Evolutionary conservation across 208 protist genomes (phyloP), one percentile per base, ranked within the genome.

Genomic region (Lotmaria passim): DNA sequence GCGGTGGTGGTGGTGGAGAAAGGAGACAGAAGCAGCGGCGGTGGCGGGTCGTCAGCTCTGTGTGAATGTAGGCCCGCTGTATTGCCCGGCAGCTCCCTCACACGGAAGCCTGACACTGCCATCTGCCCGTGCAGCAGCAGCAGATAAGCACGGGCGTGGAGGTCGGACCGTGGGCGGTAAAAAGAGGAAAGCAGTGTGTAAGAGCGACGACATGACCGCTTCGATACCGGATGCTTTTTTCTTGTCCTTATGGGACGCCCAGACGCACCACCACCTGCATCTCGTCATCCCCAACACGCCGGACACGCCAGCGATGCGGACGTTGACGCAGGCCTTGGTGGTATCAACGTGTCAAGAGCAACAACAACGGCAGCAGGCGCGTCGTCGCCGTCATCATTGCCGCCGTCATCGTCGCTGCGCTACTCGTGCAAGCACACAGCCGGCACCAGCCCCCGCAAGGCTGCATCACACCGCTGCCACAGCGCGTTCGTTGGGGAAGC

Each of bases 221-320:
- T 48, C 52, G 48, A 69, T 86, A 14, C 82, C 82, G 10, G 79
- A 83, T 50, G 82, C 83, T 39, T 67, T 89, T 31, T 92, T 85
- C 38, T 64, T 89, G 14, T 75, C 75, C 10, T 7, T 87, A 0
- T 89, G 82, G 78, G 79, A 92, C 57, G 53, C 70, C 7, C 28
- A 69, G 23, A 85, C 80, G 4, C 67, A 85, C 38, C 50, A 83
- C 21, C 86, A 87, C 56, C 44, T 83, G 19, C 65, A 81, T 41
- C 77, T 92, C 12, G 58, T 92, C 19, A 28, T 92, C 1, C 86
- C 86, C 15, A 89, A 89, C 73, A 44, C 55, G 41, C 26, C 55
- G 6, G 48, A 38, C 12, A 47, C 66, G 14, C 48, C 58, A 3
- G 48, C 59, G 48, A 68, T 68, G 28, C 58, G 12, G 3, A 24